phyloP scores from a whole-genome alignment of 2,329 filamentous ascomycete species.

The Cladosporium cucumerinum region DNA sequence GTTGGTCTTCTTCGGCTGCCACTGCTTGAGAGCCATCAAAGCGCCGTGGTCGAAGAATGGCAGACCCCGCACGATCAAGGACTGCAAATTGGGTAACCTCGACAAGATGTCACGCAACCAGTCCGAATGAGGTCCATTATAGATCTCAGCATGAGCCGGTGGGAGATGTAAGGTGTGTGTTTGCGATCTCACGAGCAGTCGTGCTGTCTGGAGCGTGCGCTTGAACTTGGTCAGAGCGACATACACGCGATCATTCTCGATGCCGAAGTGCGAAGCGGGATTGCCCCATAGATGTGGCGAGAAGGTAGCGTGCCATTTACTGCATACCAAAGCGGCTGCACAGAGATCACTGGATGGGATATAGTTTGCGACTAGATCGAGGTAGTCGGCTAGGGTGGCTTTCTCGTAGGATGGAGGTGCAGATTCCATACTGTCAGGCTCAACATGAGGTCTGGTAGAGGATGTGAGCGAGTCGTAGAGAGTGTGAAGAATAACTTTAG shows the following conservation, averaged over 20 bases:
- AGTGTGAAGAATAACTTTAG: not conserved
- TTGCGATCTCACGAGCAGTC: conserved; percentile 51
- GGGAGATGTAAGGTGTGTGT: conserved; percentile 62
- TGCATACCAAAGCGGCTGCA: conserved; percentile 54
- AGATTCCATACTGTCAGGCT: conserved; percentile 47
- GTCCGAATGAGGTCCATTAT: conserved; percentile 55
- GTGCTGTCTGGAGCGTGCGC: conserved; percentile 53
- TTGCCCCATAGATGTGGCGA: conserved; percentile 60
- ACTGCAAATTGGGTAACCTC: conserved; percentile 56
- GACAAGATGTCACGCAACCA: conserved; percentile 60
- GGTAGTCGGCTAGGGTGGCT: conserved; percentile 53
- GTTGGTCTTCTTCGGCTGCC: conserved; percentile 8
- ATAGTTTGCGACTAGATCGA: conserved; percentile 55
- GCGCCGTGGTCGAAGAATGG: conserved; percentile 62
- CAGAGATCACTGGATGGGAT: conserved; percentile 56
- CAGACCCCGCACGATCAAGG: conserved; percentile 55
- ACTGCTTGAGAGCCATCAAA: conserved; percentile 44
- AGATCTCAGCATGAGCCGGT: conserved; percentile 59
- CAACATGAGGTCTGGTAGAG: conserved; percentile 8
- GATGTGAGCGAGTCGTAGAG: not conserved
- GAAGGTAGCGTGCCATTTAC: conserved; percentile 57
- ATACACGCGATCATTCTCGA: conserved; percentile 59
- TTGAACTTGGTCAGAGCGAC: conserved; percentile 59
- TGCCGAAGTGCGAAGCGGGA: conserved; percentile 60
- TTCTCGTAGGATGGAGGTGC: conserved; percentile 59